These are phyloP conservation scores for Microdochium bolleyi DNA, from an alignment of 2,329 filamentous ascomycete genomes.

Conservation along the genomic window DNA sequence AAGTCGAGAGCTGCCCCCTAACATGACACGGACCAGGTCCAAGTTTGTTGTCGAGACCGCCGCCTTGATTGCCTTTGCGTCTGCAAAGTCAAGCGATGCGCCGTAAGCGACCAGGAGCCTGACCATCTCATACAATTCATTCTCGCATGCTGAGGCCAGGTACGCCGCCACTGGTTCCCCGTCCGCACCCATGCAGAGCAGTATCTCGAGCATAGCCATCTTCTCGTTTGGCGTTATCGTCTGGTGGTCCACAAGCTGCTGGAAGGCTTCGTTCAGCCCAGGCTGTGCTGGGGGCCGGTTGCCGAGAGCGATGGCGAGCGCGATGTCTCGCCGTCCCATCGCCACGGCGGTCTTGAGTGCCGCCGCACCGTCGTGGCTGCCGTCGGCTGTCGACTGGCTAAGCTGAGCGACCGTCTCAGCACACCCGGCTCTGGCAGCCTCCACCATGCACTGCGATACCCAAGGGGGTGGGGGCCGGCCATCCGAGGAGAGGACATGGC, in stretches of 20 bases:
- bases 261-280: slow-evolving; percentile 42
- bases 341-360: slow-evolving; percentile 42
- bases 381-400: slow-evolving; percentile 44
- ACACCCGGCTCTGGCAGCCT: slow-evolving; percentile 40
- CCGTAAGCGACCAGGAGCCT: slow-evolving; percentile 43
- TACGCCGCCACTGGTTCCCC: slow-evolving; percentile 41
- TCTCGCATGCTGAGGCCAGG: slow-evolving; percentile 37
- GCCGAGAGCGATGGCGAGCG: slow-evolving; percentile 45
- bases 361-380: slow-evolving; percentile 40
- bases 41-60: slow-evolving; percentile 38
- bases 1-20: slow-evolving; percentile 33
- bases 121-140: slow-evolving; percentile 46
- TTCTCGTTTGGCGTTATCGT: slow-evolving; percentile 40
- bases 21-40: slow-evolving; percentile 36
- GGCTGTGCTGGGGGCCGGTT: slow-evolving; percentile 39
- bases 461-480: slow-evolving; percentile 32
- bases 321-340: slow-evolving; percentile 43
- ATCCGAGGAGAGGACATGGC: slow-evolving; percentile 39
- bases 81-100: slow-evolving; percentile 45
- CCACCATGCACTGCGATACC: slow-evolving; percentile 42
- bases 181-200: slow-evolving; percentile 49
- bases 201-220: slow-evolving; percentile 42
- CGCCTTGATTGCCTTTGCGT: slow-evolving; percentile 38
- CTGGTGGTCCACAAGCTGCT: slow-evolving; percentile 33
- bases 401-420: slow-evolving; percentile 41